These are phyloP conservation scores for Physocladia obscura DNA, from an alignment of 192 early-diverging fungal species.

Conservation along the genomic window DNA sequence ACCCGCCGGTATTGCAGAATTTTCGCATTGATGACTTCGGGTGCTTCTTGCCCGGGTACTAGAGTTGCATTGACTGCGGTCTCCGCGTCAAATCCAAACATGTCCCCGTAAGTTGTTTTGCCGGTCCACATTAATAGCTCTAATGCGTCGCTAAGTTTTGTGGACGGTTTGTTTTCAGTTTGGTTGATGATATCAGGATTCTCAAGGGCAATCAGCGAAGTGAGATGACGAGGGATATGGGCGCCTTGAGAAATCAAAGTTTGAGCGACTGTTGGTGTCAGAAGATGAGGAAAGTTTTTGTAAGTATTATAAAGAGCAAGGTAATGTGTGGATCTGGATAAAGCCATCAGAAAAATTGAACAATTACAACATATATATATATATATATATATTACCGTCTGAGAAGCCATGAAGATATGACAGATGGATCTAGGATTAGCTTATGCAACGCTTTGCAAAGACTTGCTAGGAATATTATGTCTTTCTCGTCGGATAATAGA, in stretches of 20 bases:
- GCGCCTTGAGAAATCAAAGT: slow-evolving; percentile 25
- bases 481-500: slow-evolving; percentile 3
- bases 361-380: not conserved
- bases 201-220: slow-evolving; percentile 20
- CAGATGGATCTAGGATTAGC: slow-evolving; percentile 18
- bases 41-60: slow-evolving; percentile 20
- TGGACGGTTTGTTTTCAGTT: not conserved
- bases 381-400: slow-evolving; percentile 4
- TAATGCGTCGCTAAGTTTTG: not conserved
- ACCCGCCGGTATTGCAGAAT: slow-evolving; percentile 13
- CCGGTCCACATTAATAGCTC: slow-evolving; percentile 26
- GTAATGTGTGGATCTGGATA: slow-evolving; percentile 28
- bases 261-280: slow-evolving; percentile 13
- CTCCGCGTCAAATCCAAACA: slow-evolving; percentile 33
- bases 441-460: not conserved
- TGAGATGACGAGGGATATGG: slow-evolving; percentile 27
- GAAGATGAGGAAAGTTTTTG: not conserved
- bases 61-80: slow-evolving; percentile 20
- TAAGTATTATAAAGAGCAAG: slow-evolving; percentile 25
- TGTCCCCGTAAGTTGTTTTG: slow-evolving; percentile 22
- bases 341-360: not conserved
- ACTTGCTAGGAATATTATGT: slow-evolving; percentile 2
- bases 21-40: slow-evolving; percentile 27
- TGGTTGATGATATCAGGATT: slow-evolving; percentile 6
- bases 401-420: slow-evolving; percentile 25